A percentile compares a stretch with the other conserved stretches of the same genome.
These are phyloP conservation scores for Dactylorhiza incarnata DNA, from an alignment of 106 monocot genomes.

Conservation along the genomic window DNA sequence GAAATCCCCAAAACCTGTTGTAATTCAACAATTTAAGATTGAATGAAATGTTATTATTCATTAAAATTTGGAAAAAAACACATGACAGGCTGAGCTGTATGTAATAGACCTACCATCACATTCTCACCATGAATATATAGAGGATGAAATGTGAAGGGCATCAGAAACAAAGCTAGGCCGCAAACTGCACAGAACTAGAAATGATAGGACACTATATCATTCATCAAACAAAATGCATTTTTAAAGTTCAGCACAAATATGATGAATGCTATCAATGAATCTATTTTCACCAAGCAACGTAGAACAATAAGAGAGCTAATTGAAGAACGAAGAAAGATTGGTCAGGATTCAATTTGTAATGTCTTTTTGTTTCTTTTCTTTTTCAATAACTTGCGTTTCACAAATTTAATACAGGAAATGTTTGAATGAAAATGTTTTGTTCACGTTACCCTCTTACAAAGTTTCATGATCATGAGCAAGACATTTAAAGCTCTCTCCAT, in stretches of 20 bases:
- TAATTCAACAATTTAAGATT: slow-evolving; percentile 8
- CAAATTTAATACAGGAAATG: neutral
- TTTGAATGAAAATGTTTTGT: neutral
- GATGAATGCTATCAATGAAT: neutral
- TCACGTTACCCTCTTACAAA: neutral
- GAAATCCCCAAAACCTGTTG: slow-evolving; percentile 64
- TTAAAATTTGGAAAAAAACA: slow-evolving; percentile 4
- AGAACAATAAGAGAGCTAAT: neutral
- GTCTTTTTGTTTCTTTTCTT: neutral
- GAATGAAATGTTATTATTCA: neutral
- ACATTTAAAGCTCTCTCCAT: neutral
- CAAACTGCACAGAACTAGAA: slow-evolving; percentile 72
- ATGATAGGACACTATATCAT: slow-evolving; percentile 1
- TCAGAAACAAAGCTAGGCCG: slow-evolving; percentile 31
- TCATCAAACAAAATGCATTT: neutral
- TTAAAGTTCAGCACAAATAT: neutral
- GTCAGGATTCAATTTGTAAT: too few relatives aligned
- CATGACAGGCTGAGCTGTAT: neutral
- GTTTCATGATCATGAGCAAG: neutral
- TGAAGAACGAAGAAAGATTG: neutral
- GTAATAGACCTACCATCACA: slow-evolving; percentile 43
- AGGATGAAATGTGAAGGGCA: slow-evolving; percentile 64
- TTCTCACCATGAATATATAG: slow-evolving; percentile 51
- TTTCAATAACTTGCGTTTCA: neutral
- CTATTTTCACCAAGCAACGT: neutral